Conservation (phyloP, 192 early-diverging fungal genomes). For the Podila epicladia region DNA sequence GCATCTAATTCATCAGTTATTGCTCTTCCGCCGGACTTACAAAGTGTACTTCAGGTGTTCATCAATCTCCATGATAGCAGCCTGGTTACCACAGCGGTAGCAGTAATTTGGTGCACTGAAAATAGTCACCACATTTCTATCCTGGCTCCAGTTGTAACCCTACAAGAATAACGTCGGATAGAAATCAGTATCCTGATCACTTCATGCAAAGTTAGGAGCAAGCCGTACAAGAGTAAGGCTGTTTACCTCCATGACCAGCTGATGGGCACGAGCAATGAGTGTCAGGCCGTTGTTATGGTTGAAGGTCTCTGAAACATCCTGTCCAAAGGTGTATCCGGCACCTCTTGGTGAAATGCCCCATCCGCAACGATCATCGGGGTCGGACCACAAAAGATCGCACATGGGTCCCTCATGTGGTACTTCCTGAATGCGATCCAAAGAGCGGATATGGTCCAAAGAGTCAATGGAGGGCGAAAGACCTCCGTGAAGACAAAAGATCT, state of each 20-base stretch:
- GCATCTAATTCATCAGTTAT: background rate
- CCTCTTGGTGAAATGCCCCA: conserved; percentile 91
- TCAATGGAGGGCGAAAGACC: conserved; percentile 95
- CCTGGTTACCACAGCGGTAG: conserved; percentile 99
- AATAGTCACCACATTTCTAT: conserved; percentile 98
- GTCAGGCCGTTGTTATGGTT: conserved; percentile 97
- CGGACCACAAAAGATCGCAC: conserved; percentile 91
- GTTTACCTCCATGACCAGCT: conserved; percentile 87
- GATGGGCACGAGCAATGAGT: conserved; percentile 96
- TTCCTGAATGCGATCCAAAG: conserved; percentile 94
- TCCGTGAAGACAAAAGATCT: conserved; percentile 99
- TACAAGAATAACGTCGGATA: conserved; percentile 22
- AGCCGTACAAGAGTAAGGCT: too few relatives aligned
- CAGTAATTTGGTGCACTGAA: conserved; percentile 99
- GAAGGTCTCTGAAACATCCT: conserved; percentile 87
- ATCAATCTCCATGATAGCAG: conserved; percentile 99
- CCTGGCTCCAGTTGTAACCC: conserved; percentile 99
- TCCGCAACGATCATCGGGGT: conserved; percentile 87
- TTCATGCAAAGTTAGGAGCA: too few relatives aligned
- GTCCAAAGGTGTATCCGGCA: conserved; percentile 90
- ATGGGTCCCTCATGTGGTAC: conserved; percentile 90
- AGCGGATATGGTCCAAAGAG: conserved; percentile 96
- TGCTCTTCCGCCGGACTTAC: conserved; percentile 56
- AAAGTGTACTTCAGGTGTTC: conserved; percentile 99
- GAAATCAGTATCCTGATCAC: background rate